Base-by-base conservation (phyloP, 768 basidiomycete species). In the Pluteus cervinus region DNA sequence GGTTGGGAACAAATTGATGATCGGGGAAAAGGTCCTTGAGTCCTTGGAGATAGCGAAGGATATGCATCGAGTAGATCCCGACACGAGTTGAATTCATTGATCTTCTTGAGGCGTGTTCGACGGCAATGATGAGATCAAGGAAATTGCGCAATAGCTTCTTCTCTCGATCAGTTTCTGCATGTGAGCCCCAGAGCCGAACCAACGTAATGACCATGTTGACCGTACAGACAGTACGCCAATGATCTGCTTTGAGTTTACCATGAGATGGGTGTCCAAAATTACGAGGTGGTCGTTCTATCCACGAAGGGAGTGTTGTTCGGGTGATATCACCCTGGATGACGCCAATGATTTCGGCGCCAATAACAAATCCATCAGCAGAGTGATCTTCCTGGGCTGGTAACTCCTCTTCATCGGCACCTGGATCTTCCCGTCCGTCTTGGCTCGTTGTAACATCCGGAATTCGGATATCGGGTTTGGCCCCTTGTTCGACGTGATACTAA, bases 241-340 rank as follows among this genome's bases (percentile, higher is more conserved):
- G 48, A 22, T 60, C 62, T 1, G 62, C 61, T 30, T 67, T 68
- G 26, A 67, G 42, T 0, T 45, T 54, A 4, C 66, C 59, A 1
- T 57, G 58, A 14, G 31, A 41, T 4, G 26, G 34, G 4, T 54
- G 48, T 5, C 60, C 52, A 35, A 49, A 61, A 24, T 57, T 53
- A 4, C 24, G 6, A 3, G 61, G 61, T 4, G 58, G 51, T 1
- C 49, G 44, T 24, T 48, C 40, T 10, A 58, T 11, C 57, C 58
- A 60, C 3, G 51, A 36, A 3, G 57, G 61, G 2, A 44, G 46
- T 4, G 15, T 24, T 3, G 54, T 52, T 0, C 43, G 20, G 10
- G 42, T 35, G 23, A 57, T n/a, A n/a, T n/a, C n/a, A n/a, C n/a
- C n/a, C n/a, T n/a, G n/a, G n/a, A n/a, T n/a, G n/a, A n/a, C n/a